Evolutionary conservation across 129 eudicot species (phyloP).

Genomic region (Mikania micrantha): DNA sequence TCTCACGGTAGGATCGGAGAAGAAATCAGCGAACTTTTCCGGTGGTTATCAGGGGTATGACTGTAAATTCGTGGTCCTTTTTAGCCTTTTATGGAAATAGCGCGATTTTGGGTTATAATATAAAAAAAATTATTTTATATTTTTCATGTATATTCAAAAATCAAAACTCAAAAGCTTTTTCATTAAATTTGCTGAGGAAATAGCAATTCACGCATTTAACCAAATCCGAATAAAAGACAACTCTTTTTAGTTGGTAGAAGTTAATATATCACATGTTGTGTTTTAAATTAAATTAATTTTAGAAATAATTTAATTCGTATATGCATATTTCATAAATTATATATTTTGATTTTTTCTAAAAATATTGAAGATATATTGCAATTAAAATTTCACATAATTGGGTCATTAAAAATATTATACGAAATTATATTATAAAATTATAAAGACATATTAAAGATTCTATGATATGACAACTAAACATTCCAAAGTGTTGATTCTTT

Average conservation of each 20-base stretch:
- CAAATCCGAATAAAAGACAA: background rate
- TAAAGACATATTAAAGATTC: background rate
- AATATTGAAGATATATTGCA: too few relatives aligned
- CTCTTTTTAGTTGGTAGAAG: background rate
- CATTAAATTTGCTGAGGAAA: background rate
- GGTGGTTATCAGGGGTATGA: constrained; percentile 96
- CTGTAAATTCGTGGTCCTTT: constrained; percentile 30
- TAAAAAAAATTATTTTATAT: background rate
- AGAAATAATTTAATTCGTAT: too few relatives aligned
- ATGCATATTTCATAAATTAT: too few relatives aligned
- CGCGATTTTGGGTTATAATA: constrained; percentile 11
- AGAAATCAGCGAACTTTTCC: constrained; percentile 88
- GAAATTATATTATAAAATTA: background rate
- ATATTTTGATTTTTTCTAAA: too few relatives aligned
- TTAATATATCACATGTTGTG: background rate
- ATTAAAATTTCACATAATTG: too few relatives aligned
- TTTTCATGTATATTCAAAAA: background rate
- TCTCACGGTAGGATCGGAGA: constrained; percentile 53
- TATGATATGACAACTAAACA: constrained; percentile 27
- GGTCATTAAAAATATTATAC: too few relatives aligned
- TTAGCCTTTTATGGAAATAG: constrained; percentile 21
- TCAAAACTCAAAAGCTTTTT: background rate
- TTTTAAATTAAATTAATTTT: too few relatives aligned
- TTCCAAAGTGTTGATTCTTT: constrained; percentile 27
- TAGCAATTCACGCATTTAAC: background rate